These are phyloP conservation scores for Aspergillus sclerotialis DNA, from an alignment of 2,329 filamentous ascomycete species.

Conservation along the genomic window DNA sequence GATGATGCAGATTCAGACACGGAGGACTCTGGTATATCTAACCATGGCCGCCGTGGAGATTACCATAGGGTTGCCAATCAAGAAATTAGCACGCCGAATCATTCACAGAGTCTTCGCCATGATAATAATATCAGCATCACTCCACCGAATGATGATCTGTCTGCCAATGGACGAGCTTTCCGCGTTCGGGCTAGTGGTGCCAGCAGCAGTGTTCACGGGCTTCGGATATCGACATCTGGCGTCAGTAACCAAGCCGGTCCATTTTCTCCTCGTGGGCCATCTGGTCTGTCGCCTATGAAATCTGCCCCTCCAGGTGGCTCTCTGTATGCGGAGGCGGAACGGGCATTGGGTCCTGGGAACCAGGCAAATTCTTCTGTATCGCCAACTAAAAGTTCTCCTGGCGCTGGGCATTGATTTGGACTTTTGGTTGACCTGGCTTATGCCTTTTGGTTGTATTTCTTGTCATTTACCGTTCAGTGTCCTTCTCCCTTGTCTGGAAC, in stretches of 20 bases:
- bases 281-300: constrained; percentile 18
- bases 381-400: background rate
- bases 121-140: constrained; percentile 21
- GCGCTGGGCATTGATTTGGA: background rate
- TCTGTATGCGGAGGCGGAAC: constrained; percentile 1
- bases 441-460: background rate
- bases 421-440: background rate
- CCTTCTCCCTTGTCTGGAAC: background rate
- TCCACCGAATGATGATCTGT: constrained; percentile 15
- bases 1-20: constrained; percentile 20
- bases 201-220: constrained; percentile 17
- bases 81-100: constrained; percentile 15
- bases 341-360: constrained; percentile 13
- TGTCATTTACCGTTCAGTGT: background rate
- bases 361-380: background rate
- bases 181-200: constrained; percentile 25
- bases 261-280: constrained; percentile 10
- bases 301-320: constrained; percentile 9
- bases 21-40: constrained; percentile 17
- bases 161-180: constrained; percentile 21
- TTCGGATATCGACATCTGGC: constrained; percentile 24
- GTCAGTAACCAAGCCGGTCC: constrained; percentile 21
- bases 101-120: constrained; percentile 8
- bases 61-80: constrained; percentile 20
- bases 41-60: constrained; percentile 15